Conservation (phyloP, 2,329 filamentous ascomycete genomes). For the Aspergillus neoniger region DNA sequence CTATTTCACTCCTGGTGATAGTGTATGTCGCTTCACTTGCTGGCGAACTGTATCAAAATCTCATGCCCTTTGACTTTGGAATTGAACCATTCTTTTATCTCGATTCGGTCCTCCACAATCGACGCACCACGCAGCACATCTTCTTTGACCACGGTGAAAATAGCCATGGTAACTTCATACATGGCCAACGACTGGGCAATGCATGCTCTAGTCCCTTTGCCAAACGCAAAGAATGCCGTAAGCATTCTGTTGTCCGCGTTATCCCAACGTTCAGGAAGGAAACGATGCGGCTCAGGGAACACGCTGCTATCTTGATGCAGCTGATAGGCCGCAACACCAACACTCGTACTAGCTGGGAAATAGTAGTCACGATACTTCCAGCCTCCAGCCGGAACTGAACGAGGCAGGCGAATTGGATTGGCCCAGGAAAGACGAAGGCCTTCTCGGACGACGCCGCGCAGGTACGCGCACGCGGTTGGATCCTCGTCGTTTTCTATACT, state of each 20-base stretch:
- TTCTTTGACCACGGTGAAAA: slow-evolving; percentile 45
- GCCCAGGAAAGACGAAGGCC: slow-evolving; percentile 54
- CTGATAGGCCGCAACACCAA: slow-evolving; percentile 49
- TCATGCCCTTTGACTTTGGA: slow-evolving; percentile 53
- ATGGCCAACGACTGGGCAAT: slow-evolving; percentile 54
- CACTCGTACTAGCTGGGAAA: slow-evolving; percentile 49
- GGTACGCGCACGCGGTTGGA: slow-evolving; percentile 42
- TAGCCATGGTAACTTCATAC: slow-evolving; percentile 47
- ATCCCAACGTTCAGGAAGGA: slow-evolving; percentile 54
- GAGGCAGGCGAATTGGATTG: slow-evolving; percentile 54
- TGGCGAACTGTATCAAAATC: slow-evolving; percentile 34
- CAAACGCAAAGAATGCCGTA: slow-evolving; percentile 52
- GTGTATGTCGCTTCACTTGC: background rate
- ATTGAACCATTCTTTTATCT: slow-evolving; percentile 61
- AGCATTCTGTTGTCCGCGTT: slow-evolving; percentile 42
- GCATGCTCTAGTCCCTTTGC: slow-evolving; percentile 51
- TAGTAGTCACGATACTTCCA: slow-evolving; percentile 39
- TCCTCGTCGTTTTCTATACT: slow-evolving; percentile 26
- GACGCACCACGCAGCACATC: slow-evolving; percentile 50
- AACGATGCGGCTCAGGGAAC: slow-evolving; percentile 47
- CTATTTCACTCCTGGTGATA: background rate
- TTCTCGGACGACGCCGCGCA: slow-evolving; percentile 54
- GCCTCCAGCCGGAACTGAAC: slow-evolving; percentile 47
- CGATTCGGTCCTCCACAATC: slow-evolving; percentile 44
- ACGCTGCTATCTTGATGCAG: slow-evolving; percentile 50